Conservation (phyloP, 1,284 basidiomycete genomes). For the Pseudozyma sp. region DNA sequence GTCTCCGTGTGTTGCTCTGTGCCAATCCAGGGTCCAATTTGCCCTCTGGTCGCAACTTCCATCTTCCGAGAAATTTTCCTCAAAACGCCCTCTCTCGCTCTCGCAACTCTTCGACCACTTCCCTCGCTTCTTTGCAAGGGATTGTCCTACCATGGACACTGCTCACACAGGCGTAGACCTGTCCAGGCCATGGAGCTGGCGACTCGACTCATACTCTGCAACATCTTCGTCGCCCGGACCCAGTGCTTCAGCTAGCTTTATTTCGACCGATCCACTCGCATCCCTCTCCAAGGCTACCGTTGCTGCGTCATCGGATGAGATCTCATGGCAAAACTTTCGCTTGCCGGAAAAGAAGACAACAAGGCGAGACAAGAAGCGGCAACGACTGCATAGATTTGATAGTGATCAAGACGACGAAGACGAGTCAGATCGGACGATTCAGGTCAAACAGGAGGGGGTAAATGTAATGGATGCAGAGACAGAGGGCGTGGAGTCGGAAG, state of each 20-base stretch:
- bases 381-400: constrained; percentile 26
- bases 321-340: constrained; percentile 33
- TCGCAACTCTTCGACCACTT: neutral
- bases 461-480: neutral
- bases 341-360: neutral
- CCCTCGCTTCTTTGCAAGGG: neutral
- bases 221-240: constrained; percentile 23
- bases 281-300: constrained; percentile 12
- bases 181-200: constrained; percentile 29
- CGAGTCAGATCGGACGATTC: constrained; percentile 4
- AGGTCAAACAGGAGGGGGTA: neutral
- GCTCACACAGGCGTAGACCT: neutral
- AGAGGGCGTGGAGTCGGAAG: constrained; percentile 7
- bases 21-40: constrained; percentile 15
- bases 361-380: constrained; percentile 4
- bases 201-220: constrained; percentile 15
- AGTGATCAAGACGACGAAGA: constrained; percentile 13
- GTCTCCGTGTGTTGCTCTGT: constrained; percentile 12
- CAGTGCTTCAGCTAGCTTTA: constrained; percentile 4
- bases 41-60: neutral
- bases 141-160: neutral
- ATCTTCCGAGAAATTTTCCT: neutral
- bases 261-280: constrained; percentile 17
- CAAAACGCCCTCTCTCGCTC: no score
- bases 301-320: constrained; percentile 7